These are phyloP conservation scores for Aspergillus neoniger DNA, from an alignment of 2,329 filamentous ascomycete species.

Conservation along the genomic window DNA sequence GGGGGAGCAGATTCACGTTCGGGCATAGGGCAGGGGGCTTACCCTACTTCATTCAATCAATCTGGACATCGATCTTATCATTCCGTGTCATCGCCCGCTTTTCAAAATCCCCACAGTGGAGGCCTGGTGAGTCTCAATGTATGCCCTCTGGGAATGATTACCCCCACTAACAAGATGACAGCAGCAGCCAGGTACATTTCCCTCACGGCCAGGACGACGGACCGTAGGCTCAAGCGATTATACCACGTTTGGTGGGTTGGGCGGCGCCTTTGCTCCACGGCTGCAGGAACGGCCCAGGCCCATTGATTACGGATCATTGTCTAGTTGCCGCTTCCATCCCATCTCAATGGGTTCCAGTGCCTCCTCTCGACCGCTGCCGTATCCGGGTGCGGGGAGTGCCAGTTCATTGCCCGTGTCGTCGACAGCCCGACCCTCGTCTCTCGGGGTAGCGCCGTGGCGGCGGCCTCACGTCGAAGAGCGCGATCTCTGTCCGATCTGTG, in stretches of 20 bases:
- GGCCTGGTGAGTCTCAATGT: slow-evolving; percentile 17
- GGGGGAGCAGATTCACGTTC: slow-evolving; percentile 17
- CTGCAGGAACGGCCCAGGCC: slow-evolving; percentile 22
- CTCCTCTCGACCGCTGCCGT: slow-evolving; percentile 14
- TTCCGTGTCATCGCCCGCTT: slow-evolving; percentile 24
- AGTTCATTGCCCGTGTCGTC: slow-evolving; percentile 12
- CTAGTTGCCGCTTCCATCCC: slow-evolving; percentile 12
- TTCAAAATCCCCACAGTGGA: slow-evolving; percentile 11
- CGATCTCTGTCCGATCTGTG: slow-evolving; percentile 52
- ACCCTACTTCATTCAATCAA: slow-evolving; percentile 18
- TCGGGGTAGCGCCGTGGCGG: slow-evolving; percentile 4
- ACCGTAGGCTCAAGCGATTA: slow-evolving; percentile 31
- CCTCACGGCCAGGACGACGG: slow-evolving; percentile 26
- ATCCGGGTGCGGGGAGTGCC: slow-evolving; percentile 4
- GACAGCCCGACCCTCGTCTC: slow-evolving; percentile 2
- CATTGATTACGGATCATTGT: slow-evolving; percentile 19
- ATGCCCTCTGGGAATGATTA: not conserved
- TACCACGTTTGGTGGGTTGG: slow-evolving; percentile 18
- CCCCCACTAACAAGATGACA: slow-evolving; percentile 3
- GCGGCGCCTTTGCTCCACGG: slow-evolving; percentile 16
- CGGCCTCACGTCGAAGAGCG: slow-evolving; percentile 39
- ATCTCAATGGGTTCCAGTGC: slow-evolving; percentile 5
- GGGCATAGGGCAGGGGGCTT: slow-evolving; percentile 15
- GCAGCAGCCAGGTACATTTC: slow-evolving; percentile 17
- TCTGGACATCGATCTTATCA: slow-evolving; percentile 30